Percentiles rank a stretch among this genome's conserved stretches.
Conservation (phyloP, 768 basidiomycete species). For the Coprinopsis marcescibilis region DNA sequence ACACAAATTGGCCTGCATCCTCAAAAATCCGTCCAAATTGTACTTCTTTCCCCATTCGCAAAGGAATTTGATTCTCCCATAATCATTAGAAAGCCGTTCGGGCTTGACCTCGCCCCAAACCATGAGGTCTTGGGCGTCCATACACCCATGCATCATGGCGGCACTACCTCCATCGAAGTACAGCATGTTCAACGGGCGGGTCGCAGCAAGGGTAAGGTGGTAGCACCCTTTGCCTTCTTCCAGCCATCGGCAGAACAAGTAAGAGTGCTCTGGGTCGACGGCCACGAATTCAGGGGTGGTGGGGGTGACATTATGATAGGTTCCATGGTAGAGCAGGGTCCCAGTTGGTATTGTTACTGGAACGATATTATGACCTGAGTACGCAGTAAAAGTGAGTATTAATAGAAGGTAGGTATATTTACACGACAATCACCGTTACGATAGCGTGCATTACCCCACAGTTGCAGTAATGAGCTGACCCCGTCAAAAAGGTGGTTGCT, state of each 20-base stretch:
- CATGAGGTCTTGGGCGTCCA: slow-evolving; percentile 47
- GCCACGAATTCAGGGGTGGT: slow-evolving; percentile 32
- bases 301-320: slow-evolving; percentile 14
- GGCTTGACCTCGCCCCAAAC: slow-evolving; percentile 31
- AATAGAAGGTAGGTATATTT: background rate
- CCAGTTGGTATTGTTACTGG: slow-evolving; percentile 5
- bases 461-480: slow-evolving; percentile 28
- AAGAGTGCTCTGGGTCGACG: slow-evolving; percentile 34
- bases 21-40: slow-evolving; percentile 41
- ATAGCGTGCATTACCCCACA: slow-evolving; percentile 32
- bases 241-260: slow-evolving; percentile 28
- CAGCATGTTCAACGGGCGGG: slow-evolving; percentile 36
- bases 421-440: slow-evolving; percentile 23
- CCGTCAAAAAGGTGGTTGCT: slow-evolving; percentile 29
- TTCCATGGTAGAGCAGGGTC: slow-evolving; percentile 8
- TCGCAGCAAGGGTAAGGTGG: slow-evolving; percentile 34
- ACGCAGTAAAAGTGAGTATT: background rate
- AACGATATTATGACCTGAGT: slow-evolving; percentile 9
- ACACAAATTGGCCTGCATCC: slow-evolving; percentile 51
- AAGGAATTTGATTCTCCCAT: slow-evolving; percentile 29
- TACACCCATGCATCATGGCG: slow-evolving; percentile 35
- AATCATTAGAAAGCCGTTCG: slow-evolving; percentile 25
- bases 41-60: slow-evolving; percentile 39
- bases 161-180: slow-evolving; percentile 52
- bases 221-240: slow-evolving; percentile 23